Conservation (phyloP, 148 eudicot species). For the Spergularia marina region DNA sequence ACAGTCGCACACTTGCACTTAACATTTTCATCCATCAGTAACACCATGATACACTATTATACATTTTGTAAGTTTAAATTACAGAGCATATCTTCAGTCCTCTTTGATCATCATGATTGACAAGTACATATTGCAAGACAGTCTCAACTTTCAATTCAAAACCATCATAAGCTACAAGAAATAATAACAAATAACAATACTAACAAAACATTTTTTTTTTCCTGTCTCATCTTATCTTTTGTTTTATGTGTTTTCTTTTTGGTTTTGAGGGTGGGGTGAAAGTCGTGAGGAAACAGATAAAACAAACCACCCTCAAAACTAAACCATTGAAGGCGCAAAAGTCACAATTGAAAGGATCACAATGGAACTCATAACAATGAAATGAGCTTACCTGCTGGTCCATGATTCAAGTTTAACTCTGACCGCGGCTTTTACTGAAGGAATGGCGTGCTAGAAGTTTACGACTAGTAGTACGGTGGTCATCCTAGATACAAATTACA, state of each 20-base stretch:
- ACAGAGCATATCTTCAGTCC: neutral
- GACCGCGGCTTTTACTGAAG: constrained; percentile 78
- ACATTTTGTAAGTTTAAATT: neutral
- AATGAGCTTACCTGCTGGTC: constrained; percentile 18
- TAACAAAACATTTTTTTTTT: too few relatives aligned
- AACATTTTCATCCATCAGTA: too few relatives aligned
- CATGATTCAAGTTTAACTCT: constrained; percentile 35
- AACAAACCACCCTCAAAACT: neutral
- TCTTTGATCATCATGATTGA: neutral
- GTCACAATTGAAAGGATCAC: neutral
- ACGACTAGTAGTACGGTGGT: constrained; percentile 51
- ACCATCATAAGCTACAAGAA: too few relatives aligned
- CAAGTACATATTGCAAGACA: too few relatives aligned
- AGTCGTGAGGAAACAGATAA: neutral
- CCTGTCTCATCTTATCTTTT: too few relatives aligned
- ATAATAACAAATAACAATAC: too few relatives aligned
- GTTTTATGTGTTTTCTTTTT: too few relatives aligned
- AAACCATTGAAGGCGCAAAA: neutral
- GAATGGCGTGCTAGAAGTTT: constrained; percentile 81
- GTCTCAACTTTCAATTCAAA: too few relatives aligned
- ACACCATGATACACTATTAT: neutral
- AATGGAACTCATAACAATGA: neutral
- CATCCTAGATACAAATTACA: constrained; percentile 50
- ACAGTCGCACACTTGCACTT: too few relatives aligned
- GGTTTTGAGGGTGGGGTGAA: too few relatives aligned